Base-by-base conservation (phyloP, 108 stramenopile genomes). In the Heterococcus sp. region DNA sequence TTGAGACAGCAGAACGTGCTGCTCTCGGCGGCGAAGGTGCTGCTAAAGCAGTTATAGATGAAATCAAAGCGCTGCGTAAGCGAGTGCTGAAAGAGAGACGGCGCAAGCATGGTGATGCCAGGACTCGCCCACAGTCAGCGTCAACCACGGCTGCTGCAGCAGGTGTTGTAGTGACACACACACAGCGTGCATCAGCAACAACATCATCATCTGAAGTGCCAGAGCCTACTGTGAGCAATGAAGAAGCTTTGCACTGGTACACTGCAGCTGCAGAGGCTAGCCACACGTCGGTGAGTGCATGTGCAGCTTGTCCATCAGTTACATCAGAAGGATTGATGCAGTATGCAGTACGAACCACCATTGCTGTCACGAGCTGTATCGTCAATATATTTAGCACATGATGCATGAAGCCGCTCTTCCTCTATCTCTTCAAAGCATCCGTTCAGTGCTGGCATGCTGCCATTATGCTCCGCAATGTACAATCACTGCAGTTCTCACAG, bases 21-120 rank as follows among this genome's bases (percentile, higher is more conserved):
- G 75, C 66, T 33, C 75, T 76, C 0, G 75, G 75, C 28, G 75
- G 39, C 34, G 75, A 76, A 39, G 75, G 75, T n/a, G 75, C 75
- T 21, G 75, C 75, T 36, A 75, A 11, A 32, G 66, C 75, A 1
- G 75, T 75, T 3, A 38, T 75, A 2, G 33, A 66, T 28, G 75
- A 76, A 38, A 76, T 76, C 37, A 76, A 76, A 11, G 30, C 66
- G n/a, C n/a, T 76, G 38, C 33, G 75, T 0, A n/a, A 37, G 35
- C 40, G 69, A 33, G 66, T 68, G 31, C 33, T 76, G 67, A 65
- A 37, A 68, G 67, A 58, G 5, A 66, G 75, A 21, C 8, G 21
- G 21, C 46, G 46, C 14, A 58, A 58, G 46, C 46, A 21, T 21
- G 46, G 46, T 36, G 70, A 14, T 29, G 33, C 37, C n/a, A 8